Base-by-base conservation (phyloP, 2,329 filamentous ascomycete genomes). In the Curvularia eragrostidis region DNA sequence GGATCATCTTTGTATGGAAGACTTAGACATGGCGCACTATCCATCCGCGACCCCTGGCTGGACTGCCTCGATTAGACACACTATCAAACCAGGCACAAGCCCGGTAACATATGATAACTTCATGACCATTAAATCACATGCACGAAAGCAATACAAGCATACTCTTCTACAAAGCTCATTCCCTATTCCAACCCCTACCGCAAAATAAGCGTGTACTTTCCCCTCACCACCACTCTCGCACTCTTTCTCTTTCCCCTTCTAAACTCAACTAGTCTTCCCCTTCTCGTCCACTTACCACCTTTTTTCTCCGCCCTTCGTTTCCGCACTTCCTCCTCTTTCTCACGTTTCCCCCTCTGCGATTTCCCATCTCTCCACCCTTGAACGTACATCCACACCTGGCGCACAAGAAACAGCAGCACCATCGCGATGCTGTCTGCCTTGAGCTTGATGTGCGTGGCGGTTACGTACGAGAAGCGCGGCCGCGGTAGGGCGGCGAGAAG, bases 361-460 rank as follows among this genome's bases (percentile, higher is more conserved):
- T 26, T 15, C 12, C 48, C 39, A 21, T 46, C 34, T 7, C 48
- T 42, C 64, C 55, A 66, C 6, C 46, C 56, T 15, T 47, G 26
- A 3, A 56, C n/a, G 15, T 54, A 56, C 10, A 38, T 6, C 43
- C 58, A 58, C 1, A 48, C 30, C 6, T 53, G 55, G 15, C 59
- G 59, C 24, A 47, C 12, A 9, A 62, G 18, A 23, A 46, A 54
- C 7, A 67, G 55, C 0, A 63, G 10, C 1, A 65, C 56, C 47
- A 58, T 58, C 1, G 56, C 63, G 9, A 59, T 56, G 7, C 58
- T 54, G 5, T 67, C 63, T 7, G 64, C 64, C 39, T 68, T 66
- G 15, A 66, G 47, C 7, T 66, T 67, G 1, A 66, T 43, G 13
- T 65, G 63, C 3, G 63, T 42, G 3, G 63, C 48, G 5, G 60